Evolutionary conservation across 164 flowering plant species (phyloP), one percentile per base, ranked within the genome.

Genomic region (Aristolochia contorta): DNA sequence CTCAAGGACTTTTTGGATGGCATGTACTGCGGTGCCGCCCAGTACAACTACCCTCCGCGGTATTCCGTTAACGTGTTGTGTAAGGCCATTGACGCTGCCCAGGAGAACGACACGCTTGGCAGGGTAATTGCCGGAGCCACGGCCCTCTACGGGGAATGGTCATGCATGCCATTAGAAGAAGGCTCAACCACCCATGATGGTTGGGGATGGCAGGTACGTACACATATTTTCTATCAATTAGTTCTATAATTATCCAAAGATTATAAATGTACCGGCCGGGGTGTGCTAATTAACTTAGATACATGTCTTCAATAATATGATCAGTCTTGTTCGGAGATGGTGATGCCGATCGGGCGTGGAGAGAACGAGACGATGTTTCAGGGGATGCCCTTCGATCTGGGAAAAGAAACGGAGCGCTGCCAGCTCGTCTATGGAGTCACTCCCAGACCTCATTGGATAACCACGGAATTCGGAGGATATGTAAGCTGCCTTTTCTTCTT

Each of bases 401-500:
- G 30, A 4, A 52, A 51, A 18, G 76, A 48, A 63, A 63, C 49
- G 2, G 22, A 71, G 21, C 0, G 47, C 0, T 87, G 94, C 66
- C 58, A 62, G 19, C 9, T 12, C 20, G 0, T 0, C 1, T 87
- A 61, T 61, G 80, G 80, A 7, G 84, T 87, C 54, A 15, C 53
- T n/a, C 90, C 86, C 24, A 75, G 82, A 54, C 85, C 85, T 20
- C 87, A 84, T 50, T 87, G 91, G 95, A 58, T 76, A 52, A 75
- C 83, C 2, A 80, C 84, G 23, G 78, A 84, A 20, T 87, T 71
- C 66, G 91, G 89, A 45, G 87, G 84, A 22, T 82, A 77, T 56
- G 90, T 84, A 75, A 45, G 73, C n/a, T n/a, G 61, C 45, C 16
- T 54, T 54, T 13, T 4, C 22, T n/a, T n/a, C n/a, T n/a, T n/a